Base-by-base conservation (phyloP, 1,284 basidiomycete genomes). In the Cerrena zonata region DNA sequence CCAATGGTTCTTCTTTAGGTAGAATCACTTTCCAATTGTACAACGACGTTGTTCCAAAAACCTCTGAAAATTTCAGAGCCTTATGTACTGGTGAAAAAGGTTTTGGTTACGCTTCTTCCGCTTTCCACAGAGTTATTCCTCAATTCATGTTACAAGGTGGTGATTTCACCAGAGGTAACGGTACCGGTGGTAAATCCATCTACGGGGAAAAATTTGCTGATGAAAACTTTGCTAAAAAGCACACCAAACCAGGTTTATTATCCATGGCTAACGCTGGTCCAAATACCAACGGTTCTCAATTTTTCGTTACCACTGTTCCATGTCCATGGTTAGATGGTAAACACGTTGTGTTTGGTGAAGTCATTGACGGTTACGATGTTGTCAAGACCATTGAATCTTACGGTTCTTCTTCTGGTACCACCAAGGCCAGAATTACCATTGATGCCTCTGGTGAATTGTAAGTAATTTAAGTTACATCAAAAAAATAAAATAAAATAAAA, bases 131-230 rank as follows among this genome's bases (percentile, higher is more conserved):
- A 54, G 60, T 70, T 54, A 67, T 69, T 57, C 67, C 66, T 59
- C 65, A 62, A n/a, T 79, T 78, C 66, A 77, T 79, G 76, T 66
- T 79, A 53, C 77, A 88, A 65, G 84, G 85, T 48, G 86, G 86
- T 48, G 86, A 89, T 62, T 88, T 89, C 69, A 86, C 83, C 55
- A 64, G 60, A 18, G 61, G 64, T 24, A 80, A 94, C 61, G 92
- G 93, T 51, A 97, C 92, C 1, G 94, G 95, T 54, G 91, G 91
- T 49, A 87, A 86, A 70, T 91, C 86, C 23, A 97, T 97, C 69
- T 96, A 94, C 61, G 94, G 94, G 57, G 78, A 82, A 58, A 91
- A 88, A 64, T 92, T 89, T 56, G 68, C 60, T 18, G 86, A 96
- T 63, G 94, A 97, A 72, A 91, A 88, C 72, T 96, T 97, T 68